Evolutionary conservation across 179 eudicot genomes (phyloP).

Genomic region (Corrigiola litoralis): DNA sequence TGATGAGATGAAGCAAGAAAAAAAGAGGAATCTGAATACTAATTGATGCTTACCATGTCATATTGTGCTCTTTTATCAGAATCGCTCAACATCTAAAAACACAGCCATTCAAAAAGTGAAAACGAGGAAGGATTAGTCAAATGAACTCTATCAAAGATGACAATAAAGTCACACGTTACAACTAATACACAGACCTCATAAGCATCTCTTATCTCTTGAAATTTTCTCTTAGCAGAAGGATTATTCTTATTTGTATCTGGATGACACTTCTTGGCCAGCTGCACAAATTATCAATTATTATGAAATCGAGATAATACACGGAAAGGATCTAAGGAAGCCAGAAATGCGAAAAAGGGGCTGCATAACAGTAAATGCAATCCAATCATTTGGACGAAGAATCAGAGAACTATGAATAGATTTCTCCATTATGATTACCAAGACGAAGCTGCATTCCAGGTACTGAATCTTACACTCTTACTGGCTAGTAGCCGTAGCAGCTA

Average conservation of each 20-base stretch:
- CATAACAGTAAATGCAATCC: background rate
- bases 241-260: slow-evolving; percentile 82
- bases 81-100: slow-evolving; percentile 65
- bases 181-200: slow-evolving; percentile 63
- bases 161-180: background rate
- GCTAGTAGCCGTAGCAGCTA: no score
- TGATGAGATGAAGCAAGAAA: background rate
- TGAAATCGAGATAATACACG: background rate
- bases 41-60: slow-evolving; percentile 59
- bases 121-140: slow-evolving; percentile 8
- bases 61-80: slow-evolving; percentile 67
- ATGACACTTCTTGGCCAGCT: slow-evolving; percentile 92
- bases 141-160: slow-evolving; percentile 4
- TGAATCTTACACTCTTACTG: no score
- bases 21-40: background rate
- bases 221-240: slow-evolving; percentile 81
- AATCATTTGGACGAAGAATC: background rate
- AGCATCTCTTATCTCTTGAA: slow-evolving; percentile 95
- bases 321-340: background rate
- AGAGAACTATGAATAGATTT: no score
- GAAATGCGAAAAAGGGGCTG: background rate
- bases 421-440: no score
- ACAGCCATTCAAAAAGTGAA: slow-evolving; percentile 13
- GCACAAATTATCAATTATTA: slow-evolving; percentile 17
- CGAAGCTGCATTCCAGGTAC: no score